Base-by-base conservation (phyloP, 2,329 filamentous ascomycete genomes). In the Pseudopithomyces chartarum region DNA sequence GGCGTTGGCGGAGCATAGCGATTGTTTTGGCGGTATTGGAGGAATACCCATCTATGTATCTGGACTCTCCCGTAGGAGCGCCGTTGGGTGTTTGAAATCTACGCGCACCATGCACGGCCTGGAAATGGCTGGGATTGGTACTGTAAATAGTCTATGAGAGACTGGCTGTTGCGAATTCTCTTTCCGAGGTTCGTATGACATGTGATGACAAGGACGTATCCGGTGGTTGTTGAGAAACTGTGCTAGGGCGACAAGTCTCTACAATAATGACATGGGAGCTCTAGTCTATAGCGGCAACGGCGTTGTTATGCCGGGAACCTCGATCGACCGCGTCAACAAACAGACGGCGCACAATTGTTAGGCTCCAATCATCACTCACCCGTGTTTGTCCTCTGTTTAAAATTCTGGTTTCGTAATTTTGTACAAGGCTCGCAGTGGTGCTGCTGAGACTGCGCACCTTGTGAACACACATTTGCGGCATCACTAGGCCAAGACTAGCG, bases 21-120 rank as follows among this genome's bases (percentile, higher is more conserved):
- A n/a, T 52, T 42, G 11, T 22, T 12, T 52, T 55, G 33, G 45
- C n/a, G 56, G 45, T 52, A 40, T 50, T 58, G 50, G 51, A 65
- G 54, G 61, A 67, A 71, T 71, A 73, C 68, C 70, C 64, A 61
- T 64, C 54, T 60, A 60, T 64, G 54, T 60, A 60, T 63, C 55
- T 60, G 63, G 57, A 61, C 51, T 54, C 51, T 46, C 36, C 17
- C 22, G 29, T 47, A 49, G 43, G 48, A 52, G 53, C 39, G 51
- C 59, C 51, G 29, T 49, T 42, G 38, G 49, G 38, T 52, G 47
- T 48, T 56, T 33, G 42, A 44, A 58, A 54, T 53, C 52, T 36
- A 12, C 13, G 12, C 12, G 26, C 26, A 20, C 20, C 11, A 19
- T 15, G 23, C n/a, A 13, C n/a, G 34, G 38, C 17, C 15, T 17